Conservation (phyloP, 192 early-diverging fungal genomes). For the Umbelopsis vinacea region DNA sequence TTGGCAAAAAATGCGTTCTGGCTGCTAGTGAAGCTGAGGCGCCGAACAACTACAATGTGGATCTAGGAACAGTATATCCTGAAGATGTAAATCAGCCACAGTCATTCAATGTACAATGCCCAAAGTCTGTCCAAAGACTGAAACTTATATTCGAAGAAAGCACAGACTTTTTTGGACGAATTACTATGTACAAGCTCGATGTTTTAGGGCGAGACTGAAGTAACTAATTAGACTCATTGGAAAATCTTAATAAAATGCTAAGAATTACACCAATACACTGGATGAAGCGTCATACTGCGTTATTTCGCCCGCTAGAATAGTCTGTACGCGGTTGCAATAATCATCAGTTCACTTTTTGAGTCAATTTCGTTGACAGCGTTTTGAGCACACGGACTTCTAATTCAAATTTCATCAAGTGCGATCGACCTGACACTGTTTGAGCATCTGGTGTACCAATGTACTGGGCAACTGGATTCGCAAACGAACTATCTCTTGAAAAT, state of each 20-base stretch:
- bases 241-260: neutral
- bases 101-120: slow-evolving; percentile 33
- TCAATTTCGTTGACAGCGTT: slow-evolving; percentile 4
- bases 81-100: slow-evolving; percentile 76
- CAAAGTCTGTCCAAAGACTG: slow-evolving; percentile 40
- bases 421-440: neutral
- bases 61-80: slow-evolving; percentile 64
- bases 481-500: slow-evolving; percentile 38
- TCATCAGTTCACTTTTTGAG: neutral
- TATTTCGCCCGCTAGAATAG: no score
- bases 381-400: neutral
- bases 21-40: slow-evolving; percentile 45
- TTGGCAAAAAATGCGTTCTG: slow-evolving; percentile 69
- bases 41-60: slow-evolving; percentile 41
- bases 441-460: slow-evolving; percentile 39
- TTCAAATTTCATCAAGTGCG: neutral
- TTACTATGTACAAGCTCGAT: slow-evolving; percentile 78
- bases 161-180: slow-evolving; percentile 88
- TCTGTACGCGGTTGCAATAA: no score
- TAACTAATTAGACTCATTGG: neutral
- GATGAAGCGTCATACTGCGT: no score
- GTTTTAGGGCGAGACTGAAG: slow-evolving; percentile 49
- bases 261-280: neutral
- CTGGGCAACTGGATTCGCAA: slow-evolving; percentile 52
- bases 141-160: slow-evolving; percentile 75